These are phyloP conservation scores for Cetradonia linearis DNA, from an alignment of 495 filamentous ascomycete genomes.

Conservation along the genomic window DNA sequence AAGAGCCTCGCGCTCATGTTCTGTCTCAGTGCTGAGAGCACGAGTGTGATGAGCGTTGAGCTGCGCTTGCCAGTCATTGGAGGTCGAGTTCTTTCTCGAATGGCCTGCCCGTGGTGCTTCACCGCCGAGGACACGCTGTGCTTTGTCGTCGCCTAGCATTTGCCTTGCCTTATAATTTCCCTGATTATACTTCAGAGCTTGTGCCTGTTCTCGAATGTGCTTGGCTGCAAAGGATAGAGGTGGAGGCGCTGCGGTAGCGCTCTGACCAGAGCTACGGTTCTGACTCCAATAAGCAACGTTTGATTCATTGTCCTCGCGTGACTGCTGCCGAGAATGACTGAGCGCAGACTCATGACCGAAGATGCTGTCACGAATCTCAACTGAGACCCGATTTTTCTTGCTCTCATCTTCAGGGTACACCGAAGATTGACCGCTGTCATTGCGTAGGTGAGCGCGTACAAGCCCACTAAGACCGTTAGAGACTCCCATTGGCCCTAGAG, in stretches of 20 bases:
- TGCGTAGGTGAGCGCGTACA: conserved; percentile 76
- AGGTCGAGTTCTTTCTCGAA: conserved; percentile 8
- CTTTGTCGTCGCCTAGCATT: conserved; percentile 23
- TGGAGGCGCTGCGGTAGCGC: conserved; percentile 14
- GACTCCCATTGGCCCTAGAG: conserved; percentile 47
- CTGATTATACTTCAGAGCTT: conserved; percentile 24
- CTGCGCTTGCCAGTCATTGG: conserved; percentile 23
- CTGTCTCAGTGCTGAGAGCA: conserved; percentile 48
- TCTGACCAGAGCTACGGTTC: conserved; percentile 7
- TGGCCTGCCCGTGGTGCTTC: conserved; percentile 21
- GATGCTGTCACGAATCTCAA: conserved; percentile 27
- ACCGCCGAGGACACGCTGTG: conserved; percentile 24
- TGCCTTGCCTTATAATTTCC: conserved; percentile 27
- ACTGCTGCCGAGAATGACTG: conserved; percentile 13
- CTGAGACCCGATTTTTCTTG: conserved; percentile 33
- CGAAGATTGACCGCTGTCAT: conserved; percentile 71
- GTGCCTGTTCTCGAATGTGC: conserved; percentile 30
- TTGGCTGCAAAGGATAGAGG: conserved; percentile 26
- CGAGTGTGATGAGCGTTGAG: conserved; percentile 35
- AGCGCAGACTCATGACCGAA: conserved; percentile 25
- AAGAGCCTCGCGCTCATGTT: conserved; percentile 66
- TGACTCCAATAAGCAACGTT: conserved; percentile 33
- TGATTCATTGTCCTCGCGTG: conserved; percentile 44
- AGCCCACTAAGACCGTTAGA: conserved; percentile 65
- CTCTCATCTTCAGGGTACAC: conserved; percentile 49